phyloP scores from a whole-genome alignment of 257 asterid species.

The Solanum pinnatisectum region DNA sequence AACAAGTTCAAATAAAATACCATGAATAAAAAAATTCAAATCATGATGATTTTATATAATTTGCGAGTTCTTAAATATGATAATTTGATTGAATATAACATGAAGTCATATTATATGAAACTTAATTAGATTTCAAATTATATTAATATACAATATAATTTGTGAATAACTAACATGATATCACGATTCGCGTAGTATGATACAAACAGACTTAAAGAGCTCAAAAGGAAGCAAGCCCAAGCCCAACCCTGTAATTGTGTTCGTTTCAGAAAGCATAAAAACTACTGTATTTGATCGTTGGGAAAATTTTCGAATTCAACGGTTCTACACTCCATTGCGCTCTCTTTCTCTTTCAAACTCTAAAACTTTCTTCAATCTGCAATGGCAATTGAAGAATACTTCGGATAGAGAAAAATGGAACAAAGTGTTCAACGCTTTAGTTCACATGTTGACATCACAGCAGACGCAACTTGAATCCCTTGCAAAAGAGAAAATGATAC shows the following conservation, averaged over 20 bases:
- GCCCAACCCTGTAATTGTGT: background rate
- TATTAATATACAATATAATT: no score
- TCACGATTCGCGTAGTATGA: no score
- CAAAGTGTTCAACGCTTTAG: conserved; percentile 33
- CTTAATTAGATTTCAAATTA: no score
- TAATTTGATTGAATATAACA: no score
- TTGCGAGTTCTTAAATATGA: no score
- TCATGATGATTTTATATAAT: no score
- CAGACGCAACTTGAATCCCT: conserved; percentile 19
- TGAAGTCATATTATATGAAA: no score
- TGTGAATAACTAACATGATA: background rate
- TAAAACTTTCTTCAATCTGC: background rate
- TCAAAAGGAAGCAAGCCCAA: background rate
- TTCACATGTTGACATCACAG: conserved; percentile 30
- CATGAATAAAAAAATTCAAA: no score
- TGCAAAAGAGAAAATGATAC: conserved; percentile 36
- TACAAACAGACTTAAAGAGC: background rate
- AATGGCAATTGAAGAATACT: conserved; percentile 33
- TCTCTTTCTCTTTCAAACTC: background rate
- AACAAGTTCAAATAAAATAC: no score
- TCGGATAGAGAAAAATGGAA: conserved; percentile 43
- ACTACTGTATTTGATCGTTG: conserved; percentile 7
- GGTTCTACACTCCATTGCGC: background rate
- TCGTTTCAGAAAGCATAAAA: background rate
- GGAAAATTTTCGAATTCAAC: background rate